Base-by-base conservation (phyloP, 305 asterid species). In the Solanum hybrid region DNA sequence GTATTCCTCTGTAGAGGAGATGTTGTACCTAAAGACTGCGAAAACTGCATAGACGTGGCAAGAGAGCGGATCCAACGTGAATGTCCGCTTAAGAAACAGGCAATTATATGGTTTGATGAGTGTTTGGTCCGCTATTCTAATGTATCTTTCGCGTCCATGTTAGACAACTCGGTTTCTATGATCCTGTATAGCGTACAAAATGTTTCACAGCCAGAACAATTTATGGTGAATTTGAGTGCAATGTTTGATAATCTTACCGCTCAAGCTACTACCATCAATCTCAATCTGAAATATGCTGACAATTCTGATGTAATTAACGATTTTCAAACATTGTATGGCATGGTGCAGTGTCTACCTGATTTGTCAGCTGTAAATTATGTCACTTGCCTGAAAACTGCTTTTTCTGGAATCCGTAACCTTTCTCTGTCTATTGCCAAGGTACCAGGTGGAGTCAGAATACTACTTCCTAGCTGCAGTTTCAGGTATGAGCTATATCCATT, bases 331-430 rank as follows among this genome's bases (percentile, higher is more conserved):
- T n/a, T 81, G 56, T 37, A 88, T 19, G 87, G 71, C 8, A 38
- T 88, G 87, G 90, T 82, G 87, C 90, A 66, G 73, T 88, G 90
- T 86, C 51, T 76, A 73, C 86, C 87, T 72, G 75, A 69, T 81
- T 86, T 88, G 45, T 88, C 90, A 27, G 7, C 24, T 11, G 19
- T 1, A 7, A 36, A 79, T 69, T 88, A 76, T 69, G 17, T 10
- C 51, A 19, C 56, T 11, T 88, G 90, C 78, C 72, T 88, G 36
- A 4, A 27, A 2, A 10, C 5, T 37, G 84, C 84, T 81, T n/a
- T 0, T 14, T 38, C 14, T 12, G 22, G 2, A 40, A 40, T 40
- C 51, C 15, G 51, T 40, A 11, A 4, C 51, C 15, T 40, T 6
- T 11, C 15, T 40, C 6, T 40, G 51, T 40, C 51, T 40, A 40